A percentile compares a stretch with the other conserved stretches of the same genome.
Conservation (phyloP, 257 asterid species). For the Henckelia pumila region DNA sequence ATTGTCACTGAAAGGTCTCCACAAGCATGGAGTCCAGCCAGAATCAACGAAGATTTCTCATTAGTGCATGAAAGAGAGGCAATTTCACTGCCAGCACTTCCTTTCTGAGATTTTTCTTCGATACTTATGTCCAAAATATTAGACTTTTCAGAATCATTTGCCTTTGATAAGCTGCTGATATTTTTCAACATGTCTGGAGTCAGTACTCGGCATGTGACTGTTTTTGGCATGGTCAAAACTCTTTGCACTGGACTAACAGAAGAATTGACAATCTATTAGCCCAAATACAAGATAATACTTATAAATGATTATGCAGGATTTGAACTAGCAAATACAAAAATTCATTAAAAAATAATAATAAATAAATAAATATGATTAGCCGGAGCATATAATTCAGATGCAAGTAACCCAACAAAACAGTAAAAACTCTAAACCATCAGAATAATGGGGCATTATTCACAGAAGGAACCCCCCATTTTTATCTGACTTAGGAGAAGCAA, state of each 20-base stretch:
- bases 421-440: not conserved
- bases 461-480: too few species aligned
- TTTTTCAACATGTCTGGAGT: constrained; percentile 57
- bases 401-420: not conserved
- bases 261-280: constrained; percentile 23
- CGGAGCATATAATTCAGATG: not conserved
- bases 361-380: too few species aligned
- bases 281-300: constrained; percentile 15
- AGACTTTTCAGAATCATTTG: constrained; percentile 32
- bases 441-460: not conserved
- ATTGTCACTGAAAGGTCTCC: constrained; percentile 96
- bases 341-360: not conserved
- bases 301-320: constrained; percentile 15
- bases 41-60: constrained; percentile 50
- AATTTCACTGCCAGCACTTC: constrained; percentile 24
- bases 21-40: constrained; percentile 97
- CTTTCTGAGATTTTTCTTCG: constrained; percentile 29
- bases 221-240: constrained; percentile 52
- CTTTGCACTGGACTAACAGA: constrained; percentile 42
- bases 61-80: constrained; percentile 26
- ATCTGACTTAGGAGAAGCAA: too few species aligned
- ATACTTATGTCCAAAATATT: constrained; percentile 18
- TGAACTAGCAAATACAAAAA: constrained; percentile 12
- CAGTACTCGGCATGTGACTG: constrained; percentile 75
- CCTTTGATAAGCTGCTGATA: constrained; percentile 45